Base-by-base conservation (phyloP, 306 rosid genomes). In the Castanopsis chinensis region DNA sequence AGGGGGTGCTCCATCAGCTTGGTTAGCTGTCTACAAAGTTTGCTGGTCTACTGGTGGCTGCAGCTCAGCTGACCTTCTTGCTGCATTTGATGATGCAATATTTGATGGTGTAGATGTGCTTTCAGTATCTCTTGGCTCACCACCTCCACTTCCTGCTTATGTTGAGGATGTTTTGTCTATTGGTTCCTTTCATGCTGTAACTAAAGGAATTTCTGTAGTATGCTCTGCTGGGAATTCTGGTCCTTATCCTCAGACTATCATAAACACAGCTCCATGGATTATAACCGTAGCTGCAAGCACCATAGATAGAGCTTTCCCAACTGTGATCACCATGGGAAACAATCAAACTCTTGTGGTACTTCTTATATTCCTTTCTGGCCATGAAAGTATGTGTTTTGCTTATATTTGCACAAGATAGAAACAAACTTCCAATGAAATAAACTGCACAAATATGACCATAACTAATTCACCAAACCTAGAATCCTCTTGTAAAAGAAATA, bases 171-270 rank as follows among this genome's bases (percentile, higher is more conserved):
- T 79, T 51, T 41, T 90, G 51, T 81, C 92, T 53, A 81, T 90
- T 74, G 92, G 94, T 43, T 86, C 94, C 52, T 88, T 86, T 74
- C 90, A 88, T 73, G 92, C 89, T 45, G 90, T 79, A 0, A 79
- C 89, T 77, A 88, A 81, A 81, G 92, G 91, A 51, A 65, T 85
- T 74, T 83, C 91, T 58, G 89, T 88, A 13, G 84, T 86, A 7
- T 88, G 88, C 71, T 88, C 92, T 25, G 94, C 85, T 63, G 90
- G 94, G 76, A 90, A 90, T 71, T 85, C 88, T 71, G 92, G 94
- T 5, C 89, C 92, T 13, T 85, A 81, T 76, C 58, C 94, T 78
- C 94, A 88, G 76, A 86, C 90, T 45, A 89, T 86, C 65, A 88
- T 85, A 63, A 90, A 88, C 52, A 85, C 89, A 14, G 85, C 92